These are phyloP conservation scores for Athelia psychrophila DNA, from an alignment of 1,284 basidiomycete species.

Conservation along the genomic window DNA sequence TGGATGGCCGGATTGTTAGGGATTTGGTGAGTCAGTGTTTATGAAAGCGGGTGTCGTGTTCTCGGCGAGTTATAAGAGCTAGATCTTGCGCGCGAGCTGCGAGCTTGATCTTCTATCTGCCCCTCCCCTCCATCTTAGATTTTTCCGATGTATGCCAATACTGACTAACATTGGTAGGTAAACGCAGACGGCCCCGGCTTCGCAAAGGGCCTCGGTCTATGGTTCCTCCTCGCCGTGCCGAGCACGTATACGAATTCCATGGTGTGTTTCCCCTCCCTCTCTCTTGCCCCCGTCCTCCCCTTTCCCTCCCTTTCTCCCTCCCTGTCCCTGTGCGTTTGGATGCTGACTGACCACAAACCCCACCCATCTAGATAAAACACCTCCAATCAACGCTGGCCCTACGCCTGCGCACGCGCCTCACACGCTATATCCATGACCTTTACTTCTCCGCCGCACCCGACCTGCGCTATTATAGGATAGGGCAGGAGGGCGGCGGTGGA, in stretches of 20 bases:
- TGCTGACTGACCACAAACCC: neutral
- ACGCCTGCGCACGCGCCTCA: slow-evolving; percentile 82
- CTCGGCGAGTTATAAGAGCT: too few species aligned
- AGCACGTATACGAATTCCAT: slow-evolving; percentile 97
- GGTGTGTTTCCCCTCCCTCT: too few species aligned
- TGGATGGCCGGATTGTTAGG: slow-evolving; percentile 90
- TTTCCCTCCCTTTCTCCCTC: too few species aligned
- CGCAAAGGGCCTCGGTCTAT: slow-evolving; percentile 78
- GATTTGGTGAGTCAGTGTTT: slow-evolving; percentile 84
- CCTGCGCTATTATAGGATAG: slow-evolving; percentile 70
- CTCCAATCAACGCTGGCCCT: slow-evolving; percentile 90
- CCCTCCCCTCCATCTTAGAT: too few species aligned
- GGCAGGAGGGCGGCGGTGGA: slow-evolving; percentile 69
- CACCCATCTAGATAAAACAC: slow-evolving; percentile 68
- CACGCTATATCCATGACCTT: slow-evolving; percentile 90
- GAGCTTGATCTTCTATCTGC: too few species aligned
- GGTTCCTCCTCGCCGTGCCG: slow-evolving; percentile 90
- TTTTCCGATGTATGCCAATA: neutral
- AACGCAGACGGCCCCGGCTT: slow-evolving; percentile 88
- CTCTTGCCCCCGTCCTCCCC: too few species aligned
- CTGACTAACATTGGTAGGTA: slow-evolving; percentile 36
- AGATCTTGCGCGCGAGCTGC: too few species aligned
- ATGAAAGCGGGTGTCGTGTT: too few species aligned
- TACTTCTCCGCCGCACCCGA: slow-evolving; percentile 78
- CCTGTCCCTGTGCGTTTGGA: neutral